Evolutionary conservation across 345 rosid species (phyloP).

Genomic region (Sapria himalayana): DNA sequence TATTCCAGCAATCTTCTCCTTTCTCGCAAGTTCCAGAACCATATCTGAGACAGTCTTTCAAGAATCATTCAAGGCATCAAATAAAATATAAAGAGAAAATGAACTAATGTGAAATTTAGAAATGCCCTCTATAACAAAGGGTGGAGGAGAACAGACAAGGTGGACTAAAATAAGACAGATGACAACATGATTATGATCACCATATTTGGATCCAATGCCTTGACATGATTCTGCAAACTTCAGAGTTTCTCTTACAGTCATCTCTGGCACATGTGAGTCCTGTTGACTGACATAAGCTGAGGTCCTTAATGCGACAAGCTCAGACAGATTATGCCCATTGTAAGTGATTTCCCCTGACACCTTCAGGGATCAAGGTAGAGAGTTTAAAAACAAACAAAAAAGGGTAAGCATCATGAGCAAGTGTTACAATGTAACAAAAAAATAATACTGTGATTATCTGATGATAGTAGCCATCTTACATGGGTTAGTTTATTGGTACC

Average conservation of each 20-base stretch:
- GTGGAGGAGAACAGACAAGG: no score
- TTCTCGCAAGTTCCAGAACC: slow-evolving; percentile 80
- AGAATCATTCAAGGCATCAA: no score
- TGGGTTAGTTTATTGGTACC: no score
- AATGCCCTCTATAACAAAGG: no score
- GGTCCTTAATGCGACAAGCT: slow-evolving; percentile 80
- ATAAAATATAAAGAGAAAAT: no score
- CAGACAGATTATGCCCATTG: slow-evolving; percentile 56
- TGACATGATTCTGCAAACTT: slow-evolving; percentile 89
- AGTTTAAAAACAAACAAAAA: slow-evolving; percentile 7
- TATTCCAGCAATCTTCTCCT: slow-evolving; percentile 79
- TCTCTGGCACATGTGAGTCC: slow-evolving; percentile 88
- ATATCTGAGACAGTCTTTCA: slow-evolving; percentile 33
- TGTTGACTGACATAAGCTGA: slow-evolving; percentile 91
- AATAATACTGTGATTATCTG: no score
- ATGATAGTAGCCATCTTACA: no score
- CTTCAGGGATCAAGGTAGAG: slow-evolving; percentile 18
- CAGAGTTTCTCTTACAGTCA: slow-evolving; percentile 75
- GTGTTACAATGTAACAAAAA: no score
- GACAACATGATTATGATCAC: slow-evolving; percentile 23
- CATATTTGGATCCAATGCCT: slow-evolving; percentile 87
- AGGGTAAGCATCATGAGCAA: no score
- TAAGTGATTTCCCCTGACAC: slow-evolving; percentile 59
- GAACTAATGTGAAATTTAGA: no score
- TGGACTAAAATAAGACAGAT: no score